Evolutionary conservation across 1,139 yeast species (phyloP), one percentile per base, ranked within the genome.

Genomic region (Zygoascus hellenicus): DNA sequence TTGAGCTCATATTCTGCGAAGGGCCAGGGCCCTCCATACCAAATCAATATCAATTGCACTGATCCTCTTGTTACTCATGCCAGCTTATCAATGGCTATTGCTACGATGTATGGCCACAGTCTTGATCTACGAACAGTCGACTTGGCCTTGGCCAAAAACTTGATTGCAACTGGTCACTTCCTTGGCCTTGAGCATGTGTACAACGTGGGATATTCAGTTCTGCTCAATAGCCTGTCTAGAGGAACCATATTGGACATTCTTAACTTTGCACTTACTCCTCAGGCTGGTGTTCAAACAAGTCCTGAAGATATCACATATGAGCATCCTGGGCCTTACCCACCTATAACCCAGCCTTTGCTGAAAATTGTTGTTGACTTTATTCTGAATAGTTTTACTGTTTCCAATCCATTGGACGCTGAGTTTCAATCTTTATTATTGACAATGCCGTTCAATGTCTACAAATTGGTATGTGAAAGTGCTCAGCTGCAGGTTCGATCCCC

Each of bases 1-100:
- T 56, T 65, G 34, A 49, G 58, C n/a, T 51, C 52, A 34, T 46
- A 47, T 31, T 56, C 52, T 9, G 37, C 54, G 34, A 54, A 50
- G 26, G 61, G 60, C 15, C 57, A 49, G 19, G 60, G 59, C 15
- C 57, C 80, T 13, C 77, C 81, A 9, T 72, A 76, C 54, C 77
- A 75, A 52, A 78, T 78, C 38, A 74, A 75, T 36, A 70, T 78
- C 58, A 69, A 76, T 30, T 76, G 76, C 17, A 72, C 74, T 51
- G 82, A 78, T 61, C 76, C 74, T 49, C 74, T 72, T 56, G 69
- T 75, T 58, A 78, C 78, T n/a, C 53, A 59, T 9, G 51, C 58
- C 16, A 51, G 65, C 9, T 46, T 65, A 29, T 58, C 65, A 2
- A 57, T 63, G 58, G 64, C 65, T 2, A 52, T 65, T 43, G 67